Base-by-base conservation (phyloP, 192 early-diverging fungal genomes). In the Backusella tarrabulga region DNA sequence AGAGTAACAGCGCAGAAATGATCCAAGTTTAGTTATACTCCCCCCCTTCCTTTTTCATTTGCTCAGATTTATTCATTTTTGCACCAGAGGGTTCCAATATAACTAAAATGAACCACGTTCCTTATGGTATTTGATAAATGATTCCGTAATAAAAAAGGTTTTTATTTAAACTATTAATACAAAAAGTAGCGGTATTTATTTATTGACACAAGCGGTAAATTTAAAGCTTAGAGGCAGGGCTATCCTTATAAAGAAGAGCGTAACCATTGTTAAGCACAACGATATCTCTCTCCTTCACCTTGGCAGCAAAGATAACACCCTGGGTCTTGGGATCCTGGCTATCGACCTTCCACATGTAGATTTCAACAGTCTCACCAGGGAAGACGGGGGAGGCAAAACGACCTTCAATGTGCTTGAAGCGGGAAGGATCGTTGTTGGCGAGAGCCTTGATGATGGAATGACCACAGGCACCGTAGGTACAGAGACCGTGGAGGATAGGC, bases 271-370 rank as follows among this genome's bases (percentile, higher is more conserved):
- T 87, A 75, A 93, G 86, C 8, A 93, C 92, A 4, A 91, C 83
- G 19, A 81, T 78, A 76, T 90, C 80, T 41, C 88, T 81, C 66
- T 91, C 89, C 70, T 89, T 89, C 35, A 86, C 88, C 41, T 84
- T 81, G 32, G 87, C 85, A 75, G 85, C 81, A 77, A 90, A 93
- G 56, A 89, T 86, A 56, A 93, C 78, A 36, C 82, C 85, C 17
- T 80, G 77, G 26, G 84, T 75, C 29, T 86, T 86, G 63, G 81
- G 71, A 52, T 77, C 68, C 36, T 85, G 83, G 21, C 52, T 77
- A n/a, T 87, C 81, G 19, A 88, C 89, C 77, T 91, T 89, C 93
- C 93, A 94, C 90, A 94, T 93, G 67, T 85, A 79, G n/a, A 86
- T 89, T 21, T 84, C 79, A 8, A 94, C 78, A 0, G 87, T 91